A percentile compares a stretch with the other conserved stretches of the same genome.
Evolutionary conservation across 2,329 filamentous ascomycete species (phyloP).

Genomic region (Aspergillus sergii): DNA sequence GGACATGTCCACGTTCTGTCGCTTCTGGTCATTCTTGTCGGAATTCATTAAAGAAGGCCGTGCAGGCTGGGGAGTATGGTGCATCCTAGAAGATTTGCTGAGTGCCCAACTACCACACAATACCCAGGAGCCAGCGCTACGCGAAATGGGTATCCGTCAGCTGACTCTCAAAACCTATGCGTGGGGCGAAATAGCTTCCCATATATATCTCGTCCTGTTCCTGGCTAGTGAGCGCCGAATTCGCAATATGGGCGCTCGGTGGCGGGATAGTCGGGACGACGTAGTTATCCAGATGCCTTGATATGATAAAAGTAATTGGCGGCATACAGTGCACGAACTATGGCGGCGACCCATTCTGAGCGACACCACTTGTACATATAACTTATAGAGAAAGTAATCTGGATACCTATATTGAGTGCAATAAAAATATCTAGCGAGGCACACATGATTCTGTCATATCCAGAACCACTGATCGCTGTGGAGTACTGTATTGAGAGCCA

Average conservation of each 20-base stretch:
- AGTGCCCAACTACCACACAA: constrained; percentile 41
- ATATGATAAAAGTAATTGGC: neutral
- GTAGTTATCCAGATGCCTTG: constrained; percentile 56
- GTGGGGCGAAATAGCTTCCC: constrained; percentile 73
- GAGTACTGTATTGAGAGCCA: neutral
- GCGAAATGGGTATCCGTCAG: neutral
- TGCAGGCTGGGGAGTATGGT: constrained; percentile 51
- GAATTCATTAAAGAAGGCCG: constrained; percentile 43
- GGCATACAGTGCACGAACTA: neutral
- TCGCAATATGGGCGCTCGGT: constrained; percentile 60
- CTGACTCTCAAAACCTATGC: constrained; percentile 68
- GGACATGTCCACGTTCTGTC: constrained; percentile 37
- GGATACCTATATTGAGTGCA: neutral
- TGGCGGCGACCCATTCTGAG: neutral
- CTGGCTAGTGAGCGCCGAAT: constrained; percentile 68
- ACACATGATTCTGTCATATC: neutral
- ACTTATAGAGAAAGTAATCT: neutral
- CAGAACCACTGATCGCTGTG: neutral
- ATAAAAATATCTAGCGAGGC: neutral
- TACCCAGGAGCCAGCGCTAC: neutral
- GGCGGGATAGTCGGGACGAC: constrained; percentile 67
- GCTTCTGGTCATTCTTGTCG: constrained; percentile 46
- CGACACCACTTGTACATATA: neutral
- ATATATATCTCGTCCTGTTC: constrained; percentile 76
- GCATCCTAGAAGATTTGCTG: constrained; percentile 38